phyloP scores from a whole-genome alignment of 495 filamentous ascomycete genomes.

The Niebla homalea region DNA sequence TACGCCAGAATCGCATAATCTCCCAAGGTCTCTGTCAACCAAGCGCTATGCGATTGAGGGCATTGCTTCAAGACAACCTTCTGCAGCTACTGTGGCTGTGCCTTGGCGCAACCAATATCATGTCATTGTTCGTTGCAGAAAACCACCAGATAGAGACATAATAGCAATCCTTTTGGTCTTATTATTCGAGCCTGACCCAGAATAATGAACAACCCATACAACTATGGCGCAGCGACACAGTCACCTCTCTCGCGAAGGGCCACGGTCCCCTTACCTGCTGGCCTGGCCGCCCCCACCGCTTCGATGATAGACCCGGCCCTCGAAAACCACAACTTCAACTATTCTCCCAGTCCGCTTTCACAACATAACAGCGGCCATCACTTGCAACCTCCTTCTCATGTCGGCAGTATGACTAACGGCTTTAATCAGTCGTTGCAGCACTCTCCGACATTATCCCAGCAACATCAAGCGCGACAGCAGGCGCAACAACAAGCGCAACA shows the following conservation, averaged over 20 bases:
- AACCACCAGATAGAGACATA: not conserved
- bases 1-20: too few species aligned
- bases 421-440: not conserved
- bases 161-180: too few species aligned
- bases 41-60: slow-evolving; percentile 6
- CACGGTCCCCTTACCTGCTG: slow-evolving; percentile 10
- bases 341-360: slow-evolving; percentile 1
- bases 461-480: not conserved
- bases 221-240: slow-evolving; percentile 6
- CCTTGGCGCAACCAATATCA: not conserved
- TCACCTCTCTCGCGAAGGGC: slow-evolving; percentile 9
- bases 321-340: slow-evolving; percentile 9
- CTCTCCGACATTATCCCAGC: not conserved
- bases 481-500: not conserved
- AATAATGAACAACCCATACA: slow-evolving; percentile 14
- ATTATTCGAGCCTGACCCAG: too few species aligned
- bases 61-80: not conserved
- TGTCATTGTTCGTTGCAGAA: not conserved
- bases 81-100: slow-evolving; percentile 1
- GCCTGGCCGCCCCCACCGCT: slow-evolving; percentile 11
- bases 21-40: not conserved
- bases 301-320: slow-evolving; percentile 18
- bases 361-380: slow-evolving; percentile 2
- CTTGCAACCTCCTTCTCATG: not conserved
- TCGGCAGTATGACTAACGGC: not conserved